Base-by-base conservation (phyloP, 495 filamentous ascomycete species). In the Neohortaea acidophila region DNA sequence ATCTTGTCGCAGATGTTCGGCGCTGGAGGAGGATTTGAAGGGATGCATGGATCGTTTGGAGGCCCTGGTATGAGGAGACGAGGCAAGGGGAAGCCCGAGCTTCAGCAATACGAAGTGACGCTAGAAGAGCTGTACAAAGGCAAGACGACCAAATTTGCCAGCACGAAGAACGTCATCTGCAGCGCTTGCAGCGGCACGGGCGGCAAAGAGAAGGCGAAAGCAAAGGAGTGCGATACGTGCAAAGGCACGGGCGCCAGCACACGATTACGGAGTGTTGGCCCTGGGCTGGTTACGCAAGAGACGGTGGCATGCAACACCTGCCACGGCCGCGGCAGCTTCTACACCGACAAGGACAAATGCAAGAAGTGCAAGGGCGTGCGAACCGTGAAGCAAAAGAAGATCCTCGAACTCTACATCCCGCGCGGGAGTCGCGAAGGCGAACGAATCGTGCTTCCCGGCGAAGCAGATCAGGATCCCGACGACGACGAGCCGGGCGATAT, bases 51-150 rank as follows among this genome's bases (percentile, higher is more conserved):
- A 3, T 62, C 61, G 49, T 60, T 60, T 14, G 68, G 68, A 30
- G 57, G 60, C 48, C 55, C 58, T 3, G 63, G 62, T 8, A 57
- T 64, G 6, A 67, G 73, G 17, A 63, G 61, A 40, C 25, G 37
- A 3, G 41, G 40, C 15, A 78, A 68, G 49, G 87, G 89, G 18
- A 72, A 68, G 36, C 75, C 84, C 48, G 87, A 93, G 54, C 78
- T 93, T 52, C 84, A 93, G 49, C 69, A 79, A 40, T 97, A 96
- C 53, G 75, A 84, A 52, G 79, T 94, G 40, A 81, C 71, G 10
- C 60, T 97, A 39, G 89, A 94, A 54, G 87, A 96, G 51, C 67
- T 96, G 18, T 97, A 94, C 63, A 94, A 93, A 67, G 89, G 89
- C 46, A 94, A 96, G 70, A 94, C 89, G 1, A 86, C 89, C 47